Percentiles rank a stretch among this genome's conserved stretches.
Conservation (phyloP, 176 grass and related monocot genomes). For the Oryza officinalis region DNA sequence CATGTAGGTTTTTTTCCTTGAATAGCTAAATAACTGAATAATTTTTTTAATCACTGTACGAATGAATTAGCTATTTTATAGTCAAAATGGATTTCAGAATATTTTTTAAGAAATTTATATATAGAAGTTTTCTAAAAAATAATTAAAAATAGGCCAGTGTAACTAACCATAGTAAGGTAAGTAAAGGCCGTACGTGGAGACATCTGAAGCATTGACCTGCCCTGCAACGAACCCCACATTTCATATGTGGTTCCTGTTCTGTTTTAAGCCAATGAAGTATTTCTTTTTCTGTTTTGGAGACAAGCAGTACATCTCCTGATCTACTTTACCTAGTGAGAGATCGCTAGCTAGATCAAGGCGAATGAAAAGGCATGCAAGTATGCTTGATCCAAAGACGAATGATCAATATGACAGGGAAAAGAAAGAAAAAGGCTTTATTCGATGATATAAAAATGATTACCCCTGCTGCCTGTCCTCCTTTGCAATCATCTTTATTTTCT, state of each 20-base stretch:
- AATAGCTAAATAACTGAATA: too few relatives aligned
- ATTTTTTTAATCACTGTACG: too few relatives aligned
- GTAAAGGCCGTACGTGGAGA: neutral
- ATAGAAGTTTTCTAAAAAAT: too few relatives aligned
- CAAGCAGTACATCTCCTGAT: neutral
- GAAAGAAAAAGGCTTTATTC: neutral
- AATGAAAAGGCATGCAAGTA: neutral
- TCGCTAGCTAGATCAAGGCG: neutral
- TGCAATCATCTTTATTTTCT: neutral
- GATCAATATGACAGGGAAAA: neutral
- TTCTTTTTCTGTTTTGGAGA: neutral
- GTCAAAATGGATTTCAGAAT: too few relatives aligned
- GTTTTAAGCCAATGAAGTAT: neutral
- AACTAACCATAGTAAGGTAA: neutral
- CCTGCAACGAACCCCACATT: neutral
- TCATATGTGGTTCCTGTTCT: neutral
- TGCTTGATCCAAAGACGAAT: neutral
- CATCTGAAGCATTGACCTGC: neutral
- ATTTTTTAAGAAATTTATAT: too few relatives aligned
- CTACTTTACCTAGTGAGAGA: neutral
- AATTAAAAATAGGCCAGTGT: too few relatives aligned
- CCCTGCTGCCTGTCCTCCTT: neutral
- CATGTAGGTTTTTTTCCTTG: too few relatives aligned
- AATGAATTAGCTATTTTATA: too few relatives aligned
- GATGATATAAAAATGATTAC: neutral